Percentiles rank a stretch among this genome's conserved stretches.
Conservation (phyloP, 2,329 filamentous ascomycete species). For the Teratosphaeria pseudoeucalypti region DNA sequence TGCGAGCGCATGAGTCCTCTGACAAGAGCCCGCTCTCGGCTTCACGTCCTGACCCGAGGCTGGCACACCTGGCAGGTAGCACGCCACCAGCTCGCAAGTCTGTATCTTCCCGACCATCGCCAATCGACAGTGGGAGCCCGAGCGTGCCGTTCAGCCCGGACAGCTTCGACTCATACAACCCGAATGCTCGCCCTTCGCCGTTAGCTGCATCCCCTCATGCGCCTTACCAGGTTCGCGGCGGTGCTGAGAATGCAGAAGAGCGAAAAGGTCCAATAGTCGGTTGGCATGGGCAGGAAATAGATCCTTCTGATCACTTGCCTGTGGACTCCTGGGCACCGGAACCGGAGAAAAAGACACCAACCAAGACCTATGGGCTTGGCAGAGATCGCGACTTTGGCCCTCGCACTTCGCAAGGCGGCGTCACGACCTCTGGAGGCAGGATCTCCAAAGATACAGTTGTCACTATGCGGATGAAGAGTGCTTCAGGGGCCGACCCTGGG, state of each 20-base stretch:
- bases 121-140: slow-evolving; percentile 42
- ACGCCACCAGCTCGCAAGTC: slow-evolving; percentile 55
- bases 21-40: slow-evolving; percentile 31
- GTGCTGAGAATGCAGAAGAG: slow-evolving; percentile 12
- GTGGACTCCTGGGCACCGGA: slow-evolving; percentile 70
- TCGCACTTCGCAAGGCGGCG: slow-evolving; percentile 10
- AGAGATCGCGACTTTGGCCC: slow-evolving; percentile 26
- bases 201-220: slow-evolving; percentile 10
- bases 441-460: slow-evolving; percentile 23
- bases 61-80: slow-evolving; percentile 8
- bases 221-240: slow-evolving; percentile 20
- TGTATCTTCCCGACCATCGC: slow-evolving; percentile 56
- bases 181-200: slow-evolving; percentile 24
- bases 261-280: slow-evolving; percentile 60
- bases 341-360: slow-evolving; percentile 49
- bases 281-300: slow-evolving; percentile 64
- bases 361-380: slow-evolving; percentile 25
- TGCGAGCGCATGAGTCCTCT: slow-evolving; percentile 23
- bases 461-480: slow-evolving; percentile 22
- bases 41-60: slow-evolving; percentile 11
- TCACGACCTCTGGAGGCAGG: slow-evolving; percentile 7
- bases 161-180: slow-evolving; percentile 64
- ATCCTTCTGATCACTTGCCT: slow-evolving; percentile 71
- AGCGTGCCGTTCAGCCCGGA: slow-evolving; percentile 64
- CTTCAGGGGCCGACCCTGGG: slow-evolving; percentile 25